Evolutionary conservation across 208 protist species (phyloP).

Genomic region (Acanthamoeba culbertsoni): DNA sequence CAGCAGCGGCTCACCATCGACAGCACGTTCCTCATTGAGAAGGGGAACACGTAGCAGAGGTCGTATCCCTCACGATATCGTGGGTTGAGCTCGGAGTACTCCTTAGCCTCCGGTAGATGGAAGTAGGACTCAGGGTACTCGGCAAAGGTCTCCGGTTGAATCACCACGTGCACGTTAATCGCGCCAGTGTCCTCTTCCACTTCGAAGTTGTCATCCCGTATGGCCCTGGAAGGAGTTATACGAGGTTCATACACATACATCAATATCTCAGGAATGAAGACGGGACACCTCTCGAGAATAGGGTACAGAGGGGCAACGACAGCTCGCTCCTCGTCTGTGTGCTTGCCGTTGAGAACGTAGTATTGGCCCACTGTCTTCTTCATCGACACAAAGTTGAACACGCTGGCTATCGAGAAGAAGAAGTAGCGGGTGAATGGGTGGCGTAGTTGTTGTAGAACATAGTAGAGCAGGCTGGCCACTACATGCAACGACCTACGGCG

Average conservation of each 20-base stretch:
- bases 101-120: background rate
- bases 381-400: background rate
- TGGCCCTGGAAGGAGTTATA: background rate
- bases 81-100: constrained; percentile 10
- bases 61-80: background rate
- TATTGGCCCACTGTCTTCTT: background rate
- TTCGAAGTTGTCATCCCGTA: background rate
- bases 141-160: constrained; percentile 3
- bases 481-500: background rate
- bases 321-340: background rate
- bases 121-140: constrained; percentile 32
- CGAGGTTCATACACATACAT: background rate
- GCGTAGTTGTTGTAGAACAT: background rate
- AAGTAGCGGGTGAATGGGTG: constrained; percentile 13
- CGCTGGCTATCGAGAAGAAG: background rate
- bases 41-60: constrained; percentile 12
- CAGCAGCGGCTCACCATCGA: background rate
- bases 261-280: background rate
- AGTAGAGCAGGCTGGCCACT: background rate
- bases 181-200: background rate
- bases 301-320: background rate
- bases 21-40: background rate
- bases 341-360: background rate
- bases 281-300: background rate
- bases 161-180: constrained; percentile 7